Evolutionary conservation across 2,329 filamentous ascomycete genomes (phyloP).

Genomic region (Pleurostoma richardsiae): DNA sequence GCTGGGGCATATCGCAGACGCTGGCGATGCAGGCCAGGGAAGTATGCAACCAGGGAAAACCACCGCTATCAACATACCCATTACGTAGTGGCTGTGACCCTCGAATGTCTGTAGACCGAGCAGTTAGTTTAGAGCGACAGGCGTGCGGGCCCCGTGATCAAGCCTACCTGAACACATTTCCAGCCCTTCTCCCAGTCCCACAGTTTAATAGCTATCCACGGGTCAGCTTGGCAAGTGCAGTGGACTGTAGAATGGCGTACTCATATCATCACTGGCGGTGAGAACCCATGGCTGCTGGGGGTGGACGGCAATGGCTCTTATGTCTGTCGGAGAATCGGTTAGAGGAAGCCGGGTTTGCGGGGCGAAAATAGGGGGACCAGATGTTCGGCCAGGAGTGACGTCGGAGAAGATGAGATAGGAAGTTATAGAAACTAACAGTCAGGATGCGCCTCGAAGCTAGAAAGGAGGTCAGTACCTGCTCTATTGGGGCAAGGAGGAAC

Average conservation of each 20-base stretch:
- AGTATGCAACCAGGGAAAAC: constrained; percentile 25
- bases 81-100: constrained; percentile 79
- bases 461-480: no score
- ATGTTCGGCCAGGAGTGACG: no score
- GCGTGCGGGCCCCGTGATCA: no score
- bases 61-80: neutral
- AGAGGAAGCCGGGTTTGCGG: no score
- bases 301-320: constrained; percentile 92
- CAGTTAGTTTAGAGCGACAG: no score
- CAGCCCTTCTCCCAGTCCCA: constrained; percentile 99
- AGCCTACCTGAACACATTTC: constrained; percentile 83
- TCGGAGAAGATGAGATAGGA: no score
- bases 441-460: constrained; percentile 92
- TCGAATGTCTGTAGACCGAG: constrained; percentile 54
- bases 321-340: constrained; percentile 39
- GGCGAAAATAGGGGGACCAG: no score
- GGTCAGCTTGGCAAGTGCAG: neutral
- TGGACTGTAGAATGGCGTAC: neutral
- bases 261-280: constrained; percentile 97
- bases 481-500: no score
- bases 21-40: no score
- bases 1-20: no score
- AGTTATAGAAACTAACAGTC: constrained; percentile 47
- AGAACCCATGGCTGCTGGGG: constrained; percentile 93
- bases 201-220: constrained; percentile 67